Evolutionary conservation across 139 green algal species (phyloP).

Genomic region (Chlorella vulgaris): DNA sequence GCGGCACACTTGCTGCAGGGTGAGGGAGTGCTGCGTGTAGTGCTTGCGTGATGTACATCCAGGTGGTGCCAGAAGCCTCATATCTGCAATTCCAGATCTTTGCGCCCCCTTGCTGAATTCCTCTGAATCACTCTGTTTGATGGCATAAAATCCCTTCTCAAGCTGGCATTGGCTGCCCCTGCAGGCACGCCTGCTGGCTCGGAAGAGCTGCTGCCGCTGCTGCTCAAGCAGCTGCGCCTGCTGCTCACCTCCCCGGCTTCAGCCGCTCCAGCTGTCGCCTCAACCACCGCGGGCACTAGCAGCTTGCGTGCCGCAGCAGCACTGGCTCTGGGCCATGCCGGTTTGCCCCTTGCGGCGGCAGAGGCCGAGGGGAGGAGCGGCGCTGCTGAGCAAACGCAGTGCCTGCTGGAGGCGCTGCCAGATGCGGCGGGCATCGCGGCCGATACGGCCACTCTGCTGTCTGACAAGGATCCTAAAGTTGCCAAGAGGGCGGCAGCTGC

Average conservation of each 20-base stretch:
- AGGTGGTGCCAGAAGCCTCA: not conserved
- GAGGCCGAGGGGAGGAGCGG: not conserved
- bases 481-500: constrained; percentile 38
- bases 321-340: constrained; percentile 1
- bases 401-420: constrained; percentile 34
- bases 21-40: not conserved
- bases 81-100: too few species aligned
- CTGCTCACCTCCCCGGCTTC: constrained; percentile 16
- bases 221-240: constrained; percentile 18
- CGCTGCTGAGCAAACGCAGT: not conserved
- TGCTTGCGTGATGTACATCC: not conserved
- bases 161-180: not conserved
- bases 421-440: not conserved
- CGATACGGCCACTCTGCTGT: constrained; percentile 17
- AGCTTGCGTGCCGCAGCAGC: constrained; percentile 5
- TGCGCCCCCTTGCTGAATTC: too few species aligned
- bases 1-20: constrained; percentile 44
- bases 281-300: not conserved
- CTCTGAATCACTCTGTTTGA: too few species aligned
- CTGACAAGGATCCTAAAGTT: constrained; percentile 59
- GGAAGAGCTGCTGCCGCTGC: not conserved
- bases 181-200: constrained; percentile 27
- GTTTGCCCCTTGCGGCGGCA: not conserved
- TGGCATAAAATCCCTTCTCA: too few species aligned
- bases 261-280: not conserved